Conservation (phyloP, 176 grass and related monocot species). For the Paspalum vaginatum region DNA sequence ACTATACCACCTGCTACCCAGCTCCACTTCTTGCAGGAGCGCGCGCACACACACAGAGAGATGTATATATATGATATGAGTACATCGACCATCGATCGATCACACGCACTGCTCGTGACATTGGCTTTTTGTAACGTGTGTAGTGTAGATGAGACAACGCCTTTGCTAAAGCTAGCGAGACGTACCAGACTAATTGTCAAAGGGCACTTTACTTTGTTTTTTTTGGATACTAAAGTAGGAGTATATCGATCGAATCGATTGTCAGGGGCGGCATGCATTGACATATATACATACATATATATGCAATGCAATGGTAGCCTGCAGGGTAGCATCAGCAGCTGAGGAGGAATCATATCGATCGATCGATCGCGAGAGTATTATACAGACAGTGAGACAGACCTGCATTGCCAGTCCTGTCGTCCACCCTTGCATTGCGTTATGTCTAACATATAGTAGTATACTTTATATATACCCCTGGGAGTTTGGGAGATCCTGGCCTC, state of each 20-base stretch:
- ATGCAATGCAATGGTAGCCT: too few relatives aligned
- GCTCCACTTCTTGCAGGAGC: background rate
- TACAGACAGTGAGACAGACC: background rate
- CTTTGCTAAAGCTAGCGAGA: constrained; percentile 12
- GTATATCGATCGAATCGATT: background rate
- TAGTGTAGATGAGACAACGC: constrained; percentile 37
- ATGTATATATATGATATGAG: background rate
- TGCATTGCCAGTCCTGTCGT: background rate
- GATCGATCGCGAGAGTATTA: too few relatives aligned
- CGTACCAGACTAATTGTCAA: background rate
- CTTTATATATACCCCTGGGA: constrained; percentile 1
- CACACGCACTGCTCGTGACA: constrained; percentile 36
- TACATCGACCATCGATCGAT: background rate
- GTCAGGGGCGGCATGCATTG: too few relatives aligned
- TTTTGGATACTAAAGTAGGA: background rate
- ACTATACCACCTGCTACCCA: background rate
- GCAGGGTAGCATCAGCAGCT: too few relatives aligned
- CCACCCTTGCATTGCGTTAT: background rate
- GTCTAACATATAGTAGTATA: background rate
- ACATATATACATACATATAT: too few relatives aligned
- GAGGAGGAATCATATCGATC: too few relatives aligned
- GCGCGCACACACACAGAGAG: background rate
- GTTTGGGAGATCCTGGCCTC: constrained; percentile 30
- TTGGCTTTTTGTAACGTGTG: constrained; percentile 31
- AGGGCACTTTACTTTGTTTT: background rate